Conservation (phyloP, 257 asterid species). For the Ajuga chamaepitys region DNA sequence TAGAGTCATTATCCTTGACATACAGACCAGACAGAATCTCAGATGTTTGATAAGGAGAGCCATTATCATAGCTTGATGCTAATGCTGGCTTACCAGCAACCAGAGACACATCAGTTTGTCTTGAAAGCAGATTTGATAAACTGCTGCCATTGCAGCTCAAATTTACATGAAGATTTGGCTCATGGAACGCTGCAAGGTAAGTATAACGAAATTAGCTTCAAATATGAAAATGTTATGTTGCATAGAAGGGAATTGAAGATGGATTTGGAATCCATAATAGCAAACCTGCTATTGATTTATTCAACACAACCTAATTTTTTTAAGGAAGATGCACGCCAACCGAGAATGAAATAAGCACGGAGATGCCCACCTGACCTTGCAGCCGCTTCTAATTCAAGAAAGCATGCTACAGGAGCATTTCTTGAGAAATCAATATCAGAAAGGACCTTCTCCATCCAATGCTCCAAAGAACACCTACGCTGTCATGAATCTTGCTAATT, state of each 20-base stretch:
- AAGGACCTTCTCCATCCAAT: constrained; percentile 58
- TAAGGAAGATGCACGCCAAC: neutral
- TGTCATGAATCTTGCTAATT: constrained; percentile 33
- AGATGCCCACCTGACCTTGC: constrained; percentile 64
- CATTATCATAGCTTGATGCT: constrained; percentile 25
- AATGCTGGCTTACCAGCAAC: constrained; percentile 26
- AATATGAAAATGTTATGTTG: neutral
- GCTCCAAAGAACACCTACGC: constrained; percentile 71
- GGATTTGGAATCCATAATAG: neutral
- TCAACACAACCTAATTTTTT: neutral
- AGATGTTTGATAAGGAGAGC: constrained; percentile 32
- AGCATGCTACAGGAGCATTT: constrained; percentile 55
- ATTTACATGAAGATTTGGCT: constrained; percentile 28
- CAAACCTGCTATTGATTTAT: neutral
- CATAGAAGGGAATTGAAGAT: neutral
- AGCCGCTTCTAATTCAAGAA: constrained; percentile 83
- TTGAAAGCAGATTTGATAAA: constrained; percentile 28
- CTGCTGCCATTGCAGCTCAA: constrained; percentile 22
- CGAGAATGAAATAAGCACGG: constrained; percentile 3
- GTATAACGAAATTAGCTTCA: constrained; percentile 3
- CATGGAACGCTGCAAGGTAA: constrained; percentile 47
- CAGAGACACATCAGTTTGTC: constrained; percentile 27
- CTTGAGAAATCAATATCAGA: constrained; percentile 66
- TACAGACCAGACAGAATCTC: constrained; percentile 23
- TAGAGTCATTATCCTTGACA: constrained; percentile 12